A percentile compares a stretch with the other conserved stretches of the same genome.
phyloP scores from a whole-genome alignment of 2,329 filamentous ascomycete genomes.

The Calonectria multiphialidica region DNA sequence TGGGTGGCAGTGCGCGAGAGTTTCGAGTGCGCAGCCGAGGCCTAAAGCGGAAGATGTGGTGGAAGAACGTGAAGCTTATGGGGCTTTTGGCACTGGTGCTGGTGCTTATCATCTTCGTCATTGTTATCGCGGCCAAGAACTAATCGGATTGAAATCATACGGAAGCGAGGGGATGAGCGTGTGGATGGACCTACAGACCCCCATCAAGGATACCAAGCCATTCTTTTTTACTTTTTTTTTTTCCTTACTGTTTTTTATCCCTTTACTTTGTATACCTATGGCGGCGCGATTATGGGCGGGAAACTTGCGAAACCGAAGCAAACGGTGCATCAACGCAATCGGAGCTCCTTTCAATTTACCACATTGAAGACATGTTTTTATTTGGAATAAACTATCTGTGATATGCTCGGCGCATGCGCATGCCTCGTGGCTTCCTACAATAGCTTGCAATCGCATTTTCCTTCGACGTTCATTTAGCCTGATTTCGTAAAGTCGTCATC shows the following conservation, averaged over 20 bases:
- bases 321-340: constrained; percentile 42
- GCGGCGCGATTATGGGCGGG: constrained; percentile 24
- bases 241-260: constrained; percentile 29
- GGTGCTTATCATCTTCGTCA: constrained; percentile 66
- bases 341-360: constrained; percentile 36
- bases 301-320: constrained; percentile 36
- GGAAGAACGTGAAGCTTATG: constrained; percentile 99
- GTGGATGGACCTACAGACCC: not conserved
- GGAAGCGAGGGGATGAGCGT: not conserved
- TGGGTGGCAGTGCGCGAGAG: constrained; percentile 89
- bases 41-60: constrained; percentile 96
- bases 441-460: not conserved
- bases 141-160: constrained; percentile 23
- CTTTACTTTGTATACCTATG: constrained; percentile 34
- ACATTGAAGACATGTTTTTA: constrained; percentile 30
- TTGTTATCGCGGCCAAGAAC: constrained; percentile 66
- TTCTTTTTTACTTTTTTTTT: constrained; percentile 15
- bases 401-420: not conserved
- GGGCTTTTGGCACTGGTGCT: constrained; percentile 79
- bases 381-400: not conserved
- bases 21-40: constrained; percentile 90
- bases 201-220: not conserved
- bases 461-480: constrained; percentile 2
- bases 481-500: not conserved
- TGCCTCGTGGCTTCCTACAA: not conserved